These are phyloP conservation scores for Pyropia yezoensis DNA, from an alignment of 23 red algal genomes.

Conservation along the genomic window DNA sequence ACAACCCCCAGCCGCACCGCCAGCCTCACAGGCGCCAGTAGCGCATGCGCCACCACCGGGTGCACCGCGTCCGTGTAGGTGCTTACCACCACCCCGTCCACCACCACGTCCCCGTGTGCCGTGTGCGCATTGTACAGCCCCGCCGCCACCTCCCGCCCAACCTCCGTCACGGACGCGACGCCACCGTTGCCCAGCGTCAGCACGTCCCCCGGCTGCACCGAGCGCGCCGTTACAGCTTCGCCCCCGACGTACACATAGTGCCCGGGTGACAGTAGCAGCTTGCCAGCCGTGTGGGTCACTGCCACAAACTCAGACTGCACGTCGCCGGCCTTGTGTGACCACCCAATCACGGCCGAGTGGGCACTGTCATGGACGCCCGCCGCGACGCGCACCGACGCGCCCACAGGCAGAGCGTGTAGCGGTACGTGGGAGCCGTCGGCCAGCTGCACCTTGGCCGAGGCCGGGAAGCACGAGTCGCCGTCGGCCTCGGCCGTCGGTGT, in stretches of 20 bases:
- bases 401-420: too few species aligned
- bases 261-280: conserved; percentile 17
- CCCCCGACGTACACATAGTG: conserved; percentile 57
- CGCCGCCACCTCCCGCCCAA: neutral
- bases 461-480: neutral
- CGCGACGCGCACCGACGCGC: too few species aligned
- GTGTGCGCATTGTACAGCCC: conserved; percentile 9
- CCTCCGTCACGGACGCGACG: conserved; percentile 13
- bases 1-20: neutral
- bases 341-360: conserved; percentile 46
- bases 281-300: conserved; percentile 17
- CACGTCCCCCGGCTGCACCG: conserved; percentile 29
- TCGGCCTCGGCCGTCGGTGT: conserved; percentile 21
- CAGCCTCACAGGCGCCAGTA: conserved; percentile 1
- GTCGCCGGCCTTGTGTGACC: conserved; percentile 32
- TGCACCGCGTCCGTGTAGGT: conserved; percentile 2
- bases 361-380: neutral
- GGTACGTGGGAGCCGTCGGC: neutral
- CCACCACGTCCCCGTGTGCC: conserved; percentile 4
- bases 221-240: conserved; percentile 22
- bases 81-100: neutral
- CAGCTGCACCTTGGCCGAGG: neutral
- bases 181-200: conserved; percentile 12
- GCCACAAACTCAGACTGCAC: conserved; percentile 28
- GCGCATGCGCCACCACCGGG: neutral